These are phyloP conservation scores for Bretziella fagacearum DNA, from an alignment of 2,329 filamentous ascomycete genomes.

Conservation along the genomic window DNA sequence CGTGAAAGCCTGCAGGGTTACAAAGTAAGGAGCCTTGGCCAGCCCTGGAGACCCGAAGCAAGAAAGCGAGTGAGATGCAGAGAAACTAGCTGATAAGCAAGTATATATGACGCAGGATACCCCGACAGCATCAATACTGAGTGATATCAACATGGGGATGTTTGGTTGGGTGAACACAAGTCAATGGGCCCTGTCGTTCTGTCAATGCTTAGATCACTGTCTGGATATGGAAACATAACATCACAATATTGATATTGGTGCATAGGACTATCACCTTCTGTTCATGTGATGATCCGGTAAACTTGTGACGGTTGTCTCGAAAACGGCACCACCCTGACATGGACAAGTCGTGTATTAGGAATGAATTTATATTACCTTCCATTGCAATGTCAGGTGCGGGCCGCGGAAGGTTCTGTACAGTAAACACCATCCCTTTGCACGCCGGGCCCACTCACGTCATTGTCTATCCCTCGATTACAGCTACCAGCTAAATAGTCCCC, in stretches of 20 bases:
- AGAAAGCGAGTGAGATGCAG: too few relatives aligned
- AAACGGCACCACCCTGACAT: background rate
- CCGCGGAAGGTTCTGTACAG: background rate
- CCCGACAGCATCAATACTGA: background rate
- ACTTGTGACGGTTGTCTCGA: background rate
- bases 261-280: background rate
- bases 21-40: conserved; percentile 1
- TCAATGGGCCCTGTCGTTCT: background rate
- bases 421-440: background rate
- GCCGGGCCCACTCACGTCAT: too few relatives aligned
- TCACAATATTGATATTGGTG: background rate
- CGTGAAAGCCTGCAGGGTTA: background rate
- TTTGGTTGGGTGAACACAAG: background rate
- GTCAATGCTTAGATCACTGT: background rate
- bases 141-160: background rate
- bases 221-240: background rate
- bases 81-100: background rate
- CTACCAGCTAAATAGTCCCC: conserved; percentile 74
- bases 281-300: background rate
- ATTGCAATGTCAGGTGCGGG: background rate
- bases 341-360: too few relatives aligned
- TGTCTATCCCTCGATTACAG: background rate
- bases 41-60: too few relatives aligned
- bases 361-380: background rate
- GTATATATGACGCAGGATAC: background rate